Conservation (phyloP, 2,329 filamentous ascomycete species). For the Colletotrichum shisoi region DNA sequence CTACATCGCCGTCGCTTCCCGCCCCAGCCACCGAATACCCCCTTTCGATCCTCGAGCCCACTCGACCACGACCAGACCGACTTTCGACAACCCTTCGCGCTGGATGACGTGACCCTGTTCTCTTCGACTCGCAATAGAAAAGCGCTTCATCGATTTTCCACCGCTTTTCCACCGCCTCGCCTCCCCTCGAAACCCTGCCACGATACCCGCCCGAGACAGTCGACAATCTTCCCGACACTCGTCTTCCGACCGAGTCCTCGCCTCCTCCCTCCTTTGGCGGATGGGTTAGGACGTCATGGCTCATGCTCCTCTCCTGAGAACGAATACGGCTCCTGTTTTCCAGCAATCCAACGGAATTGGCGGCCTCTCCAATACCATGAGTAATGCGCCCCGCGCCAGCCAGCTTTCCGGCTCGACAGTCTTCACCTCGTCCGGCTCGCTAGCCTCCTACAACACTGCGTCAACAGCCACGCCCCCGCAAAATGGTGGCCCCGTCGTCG, state of each 20-base stretch:
- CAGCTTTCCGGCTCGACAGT: slow-evolving; percentile 70
- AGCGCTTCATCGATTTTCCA: slow-evolving; percentile 30
- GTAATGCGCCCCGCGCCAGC: slow-evolving; percentile 63
- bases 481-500: slow-evolving; percentile 70
- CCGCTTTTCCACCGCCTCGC: background rate
- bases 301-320: slow-evolving; percentile 67
- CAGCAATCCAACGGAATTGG: slow-evolving; percentile 58
- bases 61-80: slow-evolving; percentile 29
- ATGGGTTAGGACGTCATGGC: slow-evolving; percentile 63
- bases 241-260: slow-evolving; percentile 12
- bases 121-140: slow-evolving; percentile 19
- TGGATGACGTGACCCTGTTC: slow-evolving; percentile 35
- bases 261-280: slow-evolving; percentile 42
- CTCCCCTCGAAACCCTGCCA: background rate
- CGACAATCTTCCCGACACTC: slow-evolving; percentile 1
- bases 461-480: slow-evolving; percentile 53
- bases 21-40: slow-evolving; percentile 18
- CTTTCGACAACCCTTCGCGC: slow-evolving; percentile 25
- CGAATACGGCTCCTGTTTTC: slow-evolving; percentile 65
- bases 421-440: slow-evolving; percentile 61
- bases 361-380: slow-evolving; percentile 59
- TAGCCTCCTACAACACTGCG: slow-evolving; percentile 58
- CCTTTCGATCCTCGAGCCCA: slow-evolving; percentile 7
- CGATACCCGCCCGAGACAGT: slow-evolving; percentile 25
- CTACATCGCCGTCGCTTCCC: slow-evolving; percentile 22